A percentile compares a stretch with the other conserved stretches of the same genome.
Conservation (phyloP, 768 basidiomycete genomes). For the Leucosporidium yakuticum region DNA sequence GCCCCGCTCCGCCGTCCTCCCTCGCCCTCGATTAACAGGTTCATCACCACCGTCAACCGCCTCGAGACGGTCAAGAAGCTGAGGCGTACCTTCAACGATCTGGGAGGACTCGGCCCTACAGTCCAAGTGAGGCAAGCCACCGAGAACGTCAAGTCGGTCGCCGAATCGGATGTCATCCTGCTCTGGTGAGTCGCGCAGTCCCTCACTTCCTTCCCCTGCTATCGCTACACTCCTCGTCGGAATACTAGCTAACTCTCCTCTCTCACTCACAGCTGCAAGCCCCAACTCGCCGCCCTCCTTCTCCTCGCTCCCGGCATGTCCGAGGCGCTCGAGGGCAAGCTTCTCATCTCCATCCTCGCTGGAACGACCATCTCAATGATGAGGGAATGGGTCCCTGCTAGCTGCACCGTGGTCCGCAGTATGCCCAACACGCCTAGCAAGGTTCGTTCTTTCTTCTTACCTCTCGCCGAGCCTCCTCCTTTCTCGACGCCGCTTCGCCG, state of each 20-base stretch:
- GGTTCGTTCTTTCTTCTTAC: conserved; percentile 50
- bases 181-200: conserved; percentile 59
- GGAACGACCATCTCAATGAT: conserved; percentile 86
- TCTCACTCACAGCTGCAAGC: conserved; percentile 70
- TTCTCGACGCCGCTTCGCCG: not conserved
- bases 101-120: conserved; percentile 57
- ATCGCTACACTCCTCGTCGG: not conserved
- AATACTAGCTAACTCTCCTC: too few relatives aligned
- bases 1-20: not conserved
- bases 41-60: conserved; percentile 80
- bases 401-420: conserved; percentile 81
- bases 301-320: conserved; percentile 67
- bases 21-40: conserved; percentile 44
- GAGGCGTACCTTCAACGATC: conserved; percentile 53
- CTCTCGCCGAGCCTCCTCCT: too few relatives aligned
- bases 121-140: conserved; percentile 62
- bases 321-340: conserved; percentile 78
- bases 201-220: not conserved
- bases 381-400: conserved; percentile 61
- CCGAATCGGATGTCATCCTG: conserved; percentile 73
- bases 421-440: conserved; percentile 99
- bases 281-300: conserved; percentile 72
- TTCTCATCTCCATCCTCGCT: conserved; percentile 95
- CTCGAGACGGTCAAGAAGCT: conserved; percentile 68
- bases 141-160: conserved; percentile 65